Evolutionary conservation across 495 filamentous ascomycete species (phyloP).

Genomic region (Annulohypoxylon stygium): DNA sequence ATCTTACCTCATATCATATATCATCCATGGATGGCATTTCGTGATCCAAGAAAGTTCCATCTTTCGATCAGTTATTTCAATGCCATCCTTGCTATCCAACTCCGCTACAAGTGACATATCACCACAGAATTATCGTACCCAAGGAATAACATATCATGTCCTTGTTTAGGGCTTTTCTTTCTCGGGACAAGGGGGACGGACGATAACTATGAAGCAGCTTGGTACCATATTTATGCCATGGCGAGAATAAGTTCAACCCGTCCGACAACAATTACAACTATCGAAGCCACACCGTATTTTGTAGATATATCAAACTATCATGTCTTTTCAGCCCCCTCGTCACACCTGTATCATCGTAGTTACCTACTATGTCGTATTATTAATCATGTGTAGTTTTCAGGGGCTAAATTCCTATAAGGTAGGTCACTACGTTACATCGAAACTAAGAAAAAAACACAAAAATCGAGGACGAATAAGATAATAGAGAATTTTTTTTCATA

Average conservation of each 20-base stretch:
- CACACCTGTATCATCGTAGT: no score
- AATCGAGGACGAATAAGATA: neutral
- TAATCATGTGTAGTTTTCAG: neutral
- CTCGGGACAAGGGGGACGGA: neutral
- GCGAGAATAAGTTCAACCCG: neutral
- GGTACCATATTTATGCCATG: neutral
- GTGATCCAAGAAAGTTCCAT: neutral
- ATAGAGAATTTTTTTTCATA: neutral
- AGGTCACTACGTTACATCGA: conserved; percentile 5
- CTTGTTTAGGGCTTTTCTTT: neutral
- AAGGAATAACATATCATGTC: neutral
- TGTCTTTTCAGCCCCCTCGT: neutral
- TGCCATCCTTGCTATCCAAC: neutral
- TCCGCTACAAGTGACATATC: neutral
- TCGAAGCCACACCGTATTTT: neutral
- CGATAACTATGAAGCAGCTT: neutral
- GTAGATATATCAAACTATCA: neutral
- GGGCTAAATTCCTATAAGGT: neutral
- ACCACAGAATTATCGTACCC: neutral
- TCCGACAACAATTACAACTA: neutral
- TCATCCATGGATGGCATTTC: neutral
- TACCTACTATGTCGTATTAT: neutral
- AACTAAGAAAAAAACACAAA: neutral
- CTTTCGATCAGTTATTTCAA: neutral
- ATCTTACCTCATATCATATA: neutral